phyloP scores from a whole-genome alignment of 148 eudicot genomes.

The Vaccinium vitisidaea region DNA sequence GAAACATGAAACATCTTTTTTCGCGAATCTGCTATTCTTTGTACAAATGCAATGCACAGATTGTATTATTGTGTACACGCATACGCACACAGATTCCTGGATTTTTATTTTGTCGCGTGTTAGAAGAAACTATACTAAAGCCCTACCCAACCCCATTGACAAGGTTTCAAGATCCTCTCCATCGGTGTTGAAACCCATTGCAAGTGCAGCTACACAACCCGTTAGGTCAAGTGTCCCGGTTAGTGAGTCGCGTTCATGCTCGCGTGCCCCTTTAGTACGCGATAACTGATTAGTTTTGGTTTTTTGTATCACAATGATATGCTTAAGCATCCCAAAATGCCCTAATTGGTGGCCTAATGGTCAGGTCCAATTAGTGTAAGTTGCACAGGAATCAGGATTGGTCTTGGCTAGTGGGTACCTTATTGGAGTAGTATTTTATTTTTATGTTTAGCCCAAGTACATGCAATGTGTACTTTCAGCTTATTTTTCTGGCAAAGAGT shows the following conservation, averaged over 20 bases:
- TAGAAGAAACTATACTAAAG: neutral
- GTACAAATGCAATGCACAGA: neutral
- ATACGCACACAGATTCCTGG: neutral
- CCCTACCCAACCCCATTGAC: neutral
- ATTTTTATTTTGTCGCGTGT: neutral
- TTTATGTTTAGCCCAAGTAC: neutral
- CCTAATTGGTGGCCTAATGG: neutral
- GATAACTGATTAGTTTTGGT: neutral
- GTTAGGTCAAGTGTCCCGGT: neutral
- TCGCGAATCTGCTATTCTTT: neutral
- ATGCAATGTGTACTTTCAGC: neutral
- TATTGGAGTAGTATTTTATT: neutral
- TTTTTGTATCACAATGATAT: neutral
- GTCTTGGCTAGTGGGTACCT: neutral
- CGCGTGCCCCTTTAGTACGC: no score
- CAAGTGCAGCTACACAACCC: neutral
- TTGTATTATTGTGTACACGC: no score
- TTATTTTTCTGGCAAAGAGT: neutral
- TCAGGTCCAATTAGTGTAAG: neutral
- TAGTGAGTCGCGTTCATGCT: no score
- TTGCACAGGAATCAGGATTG: neutral
- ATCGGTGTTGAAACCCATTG: neutral
- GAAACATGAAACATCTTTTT: neutral
- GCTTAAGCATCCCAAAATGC: neutral
- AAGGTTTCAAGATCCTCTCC: neutral